Evolutionary conservation across 371 early-diverging fungal genomes (phyloP).

Genomic region (Lichtheimia hyalospora): DNA sequence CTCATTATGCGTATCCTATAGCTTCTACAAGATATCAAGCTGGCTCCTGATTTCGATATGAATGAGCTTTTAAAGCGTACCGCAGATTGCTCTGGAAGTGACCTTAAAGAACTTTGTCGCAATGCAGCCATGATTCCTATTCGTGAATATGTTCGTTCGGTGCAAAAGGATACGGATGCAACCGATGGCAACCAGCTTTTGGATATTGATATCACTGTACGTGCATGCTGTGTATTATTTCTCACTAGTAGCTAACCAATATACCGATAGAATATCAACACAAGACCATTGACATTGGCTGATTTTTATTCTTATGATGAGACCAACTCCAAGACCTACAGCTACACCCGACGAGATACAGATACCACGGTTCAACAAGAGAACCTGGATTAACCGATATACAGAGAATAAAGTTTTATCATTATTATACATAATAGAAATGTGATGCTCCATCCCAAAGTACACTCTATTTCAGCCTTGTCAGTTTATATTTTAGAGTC

Average conservation of each 20-base stretch:
- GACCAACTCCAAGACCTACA: constrained; percentile 35
- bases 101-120: constrained; percentile 95
- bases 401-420: background rate
- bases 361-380: constrained; percentile 14
- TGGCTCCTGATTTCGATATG: constrained; percentile 75
- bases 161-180: constrained; percentile 25
- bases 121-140: constrained; percentile 95
- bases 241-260: background rate
- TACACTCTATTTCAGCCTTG: too few relatives aligned
- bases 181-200: constrained; percentile 35
- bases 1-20: constrained; percentile 15
- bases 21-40: constrained; percentile 71
- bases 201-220: constrained; percentile 34
- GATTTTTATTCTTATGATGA: constrained; percentile 63
- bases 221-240: background rate
- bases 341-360: constrained; percentile 8
- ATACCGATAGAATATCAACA: constrained; percentile 40
- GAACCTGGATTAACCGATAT: constrained; percentile 14
- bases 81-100: constrained; percentile 90
- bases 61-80: constrained; percentile 76
- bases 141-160: constrained; percentile 79
- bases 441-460: too few relatives aligned
- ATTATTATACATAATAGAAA: background rate
- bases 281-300: constrained; percentile 56
- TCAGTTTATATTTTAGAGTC: too few relatives aligned